These are phyloP conservation scores for Eimeria falciformis DNA, from an alignment of 169 alveolate genomes.

Conservation along the genomic window DNA sequence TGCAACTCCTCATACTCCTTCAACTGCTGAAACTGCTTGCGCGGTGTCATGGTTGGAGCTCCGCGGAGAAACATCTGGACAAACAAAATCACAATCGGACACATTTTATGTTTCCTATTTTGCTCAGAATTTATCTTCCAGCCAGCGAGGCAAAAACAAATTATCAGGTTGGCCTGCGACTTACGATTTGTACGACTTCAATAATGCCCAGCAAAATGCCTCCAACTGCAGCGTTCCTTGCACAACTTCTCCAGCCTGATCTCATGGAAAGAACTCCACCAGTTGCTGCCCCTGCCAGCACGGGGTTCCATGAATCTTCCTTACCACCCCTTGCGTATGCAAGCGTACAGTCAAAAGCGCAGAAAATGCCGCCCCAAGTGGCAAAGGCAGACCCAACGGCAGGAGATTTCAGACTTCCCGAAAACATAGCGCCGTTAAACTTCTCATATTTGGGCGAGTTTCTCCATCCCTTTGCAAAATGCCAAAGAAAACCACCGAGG, in stretches of 20 bases:
- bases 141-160: not conserved
- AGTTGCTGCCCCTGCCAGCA: slow-evolving; percentile 95
- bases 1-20: slow-evolving; percentile 69
- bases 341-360: slow-evolving; percentile 94
- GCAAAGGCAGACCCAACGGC: slow-evolving; percentile 95
- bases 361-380: slow-evolving; percentile 98
- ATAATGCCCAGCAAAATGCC: slow-evolving; percentile 81
- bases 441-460: slow-evolving; percentile 93
- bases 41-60: slow-evolving; percentile 68
- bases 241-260: slow-evolving; percentile 81
- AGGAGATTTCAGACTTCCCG: slow-evolving; percentile 95
- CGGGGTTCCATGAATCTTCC: slow-evolving; percentile 97
- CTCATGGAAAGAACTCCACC: slow-evolving; percentile 91
- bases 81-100: too few relatives aligned
- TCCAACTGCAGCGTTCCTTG: slow-evolving; percentile 80
- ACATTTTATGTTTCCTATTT: too few relatives aligned
- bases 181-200: slow-evolving; percentile 80
- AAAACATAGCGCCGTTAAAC: slow-evolving; percentile 93
- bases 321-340: slow-evolving; percentile 91
- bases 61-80: slow-evolving; percentile 67
- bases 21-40: slow-evolving; percentile 70
- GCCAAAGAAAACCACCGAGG: slow-evolving; percentile 95
- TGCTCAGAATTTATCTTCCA: too few relatives aligned
- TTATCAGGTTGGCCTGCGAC: not conserved
- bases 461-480: slow-evolving; percentile 94